These are phyloP conservation scores for Mycena leptocephala DNA, from an alignment of 768 basidiomycete species.

Conservation along the genomic window DNA sequence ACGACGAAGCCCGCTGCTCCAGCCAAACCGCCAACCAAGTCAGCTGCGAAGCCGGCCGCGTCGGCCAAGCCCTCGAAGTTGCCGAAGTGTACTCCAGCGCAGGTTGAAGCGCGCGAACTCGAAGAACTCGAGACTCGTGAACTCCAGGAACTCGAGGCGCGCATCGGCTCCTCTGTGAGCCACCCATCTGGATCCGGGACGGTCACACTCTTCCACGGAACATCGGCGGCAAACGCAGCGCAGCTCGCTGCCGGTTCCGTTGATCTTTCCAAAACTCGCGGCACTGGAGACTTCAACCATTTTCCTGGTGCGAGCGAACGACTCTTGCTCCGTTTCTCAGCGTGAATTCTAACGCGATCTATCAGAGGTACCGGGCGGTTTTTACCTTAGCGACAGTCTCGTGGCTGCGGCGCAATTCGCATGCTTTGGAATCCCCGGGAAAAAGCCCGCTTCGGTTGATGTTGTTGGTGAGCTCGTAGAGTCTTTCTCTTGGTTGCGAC, in stretches of 20 bases:
- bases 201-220: constrained; percentile 13
- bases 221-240: not conserved
- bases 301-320: not conserved
- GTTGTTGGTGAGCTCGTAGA: not conserved
- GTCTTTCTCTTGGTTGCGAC: not conserved
- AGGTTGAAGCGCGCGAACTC: constrained; percentile 5
- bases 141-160: not conserved
- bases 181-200: constrained; percentile 1
- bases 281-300: constrained; percentile 16
- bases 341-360: not conserved
- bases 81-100: not conserved
- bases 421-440: constrained; percentile 15
- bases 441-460: not conserved
- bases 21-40: not conserved
- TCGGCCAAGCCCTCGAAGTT: constrained; percentile 2
- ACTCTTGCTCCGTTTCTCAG: not conserved
- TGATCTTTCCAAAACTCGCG: not conserved
- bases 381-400: constrained; percentile 17
- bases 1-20: constrained; percentile 8
- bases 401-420: constrained; percentile 20
- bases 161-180: not conserved
- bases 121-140: not conserved
- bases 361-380: constrained; percentile 15
- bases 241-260: not conserved
- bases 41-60: not conserved